Evolutionary conservation across 1,284 basidiomycete species (phyloP).

Genomic region (Trichosporon asahii): DNA sequence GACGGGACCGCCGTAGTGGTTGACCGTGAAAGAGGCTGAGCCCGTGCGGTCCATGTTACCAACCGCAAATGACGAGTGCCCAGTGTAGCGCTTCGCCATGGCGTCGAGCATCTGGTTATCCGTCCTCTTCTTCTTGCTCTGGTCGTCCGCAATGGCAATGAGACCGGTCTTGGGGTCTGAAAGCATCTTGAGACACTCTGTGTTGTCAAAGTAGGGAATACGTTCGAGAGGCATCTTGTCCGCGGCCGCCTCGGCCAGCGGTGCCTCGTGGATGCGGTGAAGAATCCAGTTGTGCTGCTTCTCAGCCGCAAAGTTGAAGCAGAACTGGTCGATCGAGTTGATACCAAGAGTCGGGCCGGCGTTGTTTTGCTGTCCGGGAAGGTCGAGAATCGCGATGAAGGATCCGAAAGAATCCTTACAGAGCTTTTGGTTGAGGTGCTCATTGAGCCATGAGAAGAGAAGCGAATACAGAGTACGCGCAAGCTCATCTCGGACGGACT

Average conservation of each 20-base stretch:
- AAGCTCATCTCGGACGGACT: conserved; percentile 87
- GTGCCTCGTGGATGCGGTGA: conserved; percentile 65
- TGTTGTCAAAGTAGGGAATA: conserved; percentile 79
- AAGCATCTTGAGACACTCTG: conserved; percentile 81
- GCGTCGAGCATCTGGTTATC: conserved; percentile 93
- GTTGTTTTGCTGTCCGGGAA: conserved; percentile 89
- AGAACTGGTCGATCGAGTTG: conserved; percentile 94
- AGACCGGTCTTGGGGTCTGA: conserved; percentile 85
- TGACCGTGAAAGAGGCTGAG: conserved; percentile 82
- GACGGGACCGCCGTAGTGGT: conserved; percentile 85
- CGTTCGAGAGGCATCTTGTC: conserved; percentile 71
- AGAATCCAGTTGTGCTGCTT: conserved; percentile 81
- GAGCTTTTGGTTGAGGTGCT: conserved; percentile 89
- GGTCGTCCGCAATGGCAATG: conserved; percentile 96
- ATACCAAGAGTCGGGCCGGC: conserved; percentile 62
- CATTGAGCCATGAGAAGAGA: conserved; percentile 94
- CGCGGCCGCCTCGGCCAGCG: conserved; percentile 72
- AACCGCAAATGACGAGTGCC: conserved; percentile 83
- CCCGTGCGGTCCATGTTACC: conserved; percentile 72
- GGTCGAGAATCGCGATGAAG: conserved; percentile 92
- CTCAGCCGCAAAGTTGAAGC: conserved; percentile 93
- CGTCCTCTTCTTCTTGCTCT: conserved; percentile 85
- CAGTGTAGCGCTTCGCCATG: conserved; percentile 89
- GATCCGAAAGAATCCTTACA: conserved; percentile 85
- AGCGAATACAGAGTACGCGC: conserved; percentile 90